These are phyloP conservation scores for Paramecium octaurelia DNA, from an alignment of 73 alveolate species.

Conservation along the genomic window DNA sequence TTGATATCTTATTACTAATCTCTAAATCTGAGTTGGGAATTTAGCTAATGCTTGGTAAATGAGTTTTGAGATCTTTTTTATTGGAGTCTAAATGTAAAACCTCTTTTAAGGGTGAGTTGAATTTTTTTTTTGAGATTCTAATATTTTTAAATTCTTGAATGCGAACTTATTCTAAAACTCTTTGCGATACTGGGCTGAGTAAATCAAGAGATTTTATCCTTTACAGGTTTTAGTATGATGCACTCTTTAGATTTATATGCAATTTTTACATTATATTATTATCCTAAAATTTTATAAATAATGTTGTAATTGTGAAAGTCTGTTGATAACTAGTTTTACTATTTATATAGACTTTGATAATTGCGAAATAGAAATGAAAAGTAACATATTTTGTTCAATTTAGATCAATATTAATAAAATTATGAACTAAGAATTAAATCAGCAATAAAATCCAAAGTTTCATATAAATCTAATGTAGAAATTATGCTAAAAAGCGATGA, in stretches of 20 bases:
- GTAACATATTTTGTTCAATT: not conserved
- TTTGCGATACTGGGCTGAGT: not conserved
- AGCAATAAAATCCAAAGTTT: not conserved
- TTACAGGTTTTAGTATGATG: not conserved
- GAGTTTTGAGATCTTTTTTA: not conserved
- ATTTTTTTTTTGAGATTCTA: not conserved
- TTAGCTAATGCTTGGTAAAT: not conserved
- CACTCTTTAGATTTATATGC: not conserved
- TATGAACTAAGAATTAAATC: not conserved
- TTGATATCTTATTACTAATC: not conserved
- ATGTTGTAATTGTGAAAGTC: not conserved
- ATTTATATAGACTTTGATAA: not conserved
- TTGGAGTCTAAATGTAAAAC: not conserved
- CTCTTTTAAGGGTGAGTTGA: not conserved
- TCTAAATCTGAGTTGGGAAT: not conserved
- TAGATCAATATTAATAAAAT: not conserved
- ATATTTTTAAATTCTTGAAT: not conserved
- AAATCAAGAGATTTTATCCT: not conserved
- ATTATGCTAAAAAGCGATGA: not conserved
- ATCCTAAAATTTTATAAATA: not conserved
- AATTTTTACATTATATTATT: not conserved
- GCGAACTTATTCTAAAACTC: not conserved
- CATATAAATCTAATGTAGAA: not conserved
- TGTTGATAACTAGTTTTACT: not conserved
- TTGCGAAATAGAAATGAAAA: not conserved